These are phyloP conservation scores for Cladosporium sp. DNA, from an alignment of 2,329 filamentous ascomycete species.

Conservation along the genomic window DNA sequence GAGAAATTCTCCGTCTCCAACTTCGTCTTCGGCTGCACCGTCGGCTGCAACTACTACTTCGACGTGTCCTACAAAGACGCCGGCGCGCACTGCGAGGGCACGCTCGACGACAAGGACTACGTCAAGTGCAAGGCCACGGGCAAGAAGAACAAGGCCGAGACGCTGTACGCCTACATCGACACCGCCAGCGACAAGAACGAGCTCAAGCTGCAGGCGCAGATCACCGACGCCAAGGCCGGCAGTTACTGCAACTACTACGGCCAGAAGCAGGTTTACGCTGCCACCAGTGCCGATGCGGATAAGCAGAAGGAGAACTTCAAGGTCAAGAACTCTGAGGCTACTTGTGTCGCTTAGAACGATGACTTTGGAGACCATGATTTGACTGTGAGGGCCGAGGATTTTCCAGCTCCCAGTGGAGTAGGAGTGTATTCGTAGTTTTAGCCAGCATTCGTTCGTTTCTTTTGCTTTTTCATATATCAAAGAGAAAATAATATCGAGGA, in stretches of 20 bases:
- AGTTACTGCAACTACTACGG: conserved; percentile 18
- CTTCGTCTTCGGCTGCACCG: conserved; percentile 25
- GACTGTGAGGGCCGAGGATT: too few species aligned
- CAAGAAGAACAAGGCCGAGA: conserved; percentile 14
- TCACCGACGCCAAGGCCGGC: conserved; percentile 4
- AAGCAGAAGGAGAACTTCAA: conserved; percentile 18
- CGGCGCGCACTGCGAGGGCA: conserved; percentile 20
- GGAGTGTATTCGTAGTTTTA: too few species aligned
- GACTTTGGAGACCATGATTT: too few species aligned
- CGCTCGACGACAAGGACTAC: conserved; percentile 19
- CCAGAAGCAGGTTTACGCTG: conserved; percentile 21
- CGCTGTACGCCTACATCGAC: conserved; percentile 20
- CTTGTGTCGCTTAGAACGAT: conserved; percentile 16
- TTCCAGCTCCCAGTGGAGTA: too few species aligned
- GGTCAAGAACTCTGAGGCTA: conserved; percentile 17
- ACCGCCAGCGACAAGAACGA: conserved; percentile 16
- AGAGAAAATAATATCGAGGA: too few species aligned
- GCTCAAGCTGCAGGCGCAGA: conserved; percentile 21
- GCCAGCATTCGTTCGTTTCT: too few species aligned
- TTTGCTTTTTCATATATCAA: too few species aligned
- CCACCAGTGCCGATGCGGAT: conserved; percentile 18
- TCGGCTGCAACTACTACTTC: conserved; percentile 22
- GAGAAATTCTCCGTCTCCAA: conserved; percentile 20
- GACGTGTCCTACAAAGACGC: conserved; percentile 16
- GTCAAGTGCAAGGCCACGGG: conserved; percentile 18